Percentiles rank a stretch among this genome's conserved stretches.
These are phyloP conservation scores for Aspergillus proliferans DNA, from an alignment of 2,329 filamentous ascomycete genomes.

Conservation along the genomic window DNA sequence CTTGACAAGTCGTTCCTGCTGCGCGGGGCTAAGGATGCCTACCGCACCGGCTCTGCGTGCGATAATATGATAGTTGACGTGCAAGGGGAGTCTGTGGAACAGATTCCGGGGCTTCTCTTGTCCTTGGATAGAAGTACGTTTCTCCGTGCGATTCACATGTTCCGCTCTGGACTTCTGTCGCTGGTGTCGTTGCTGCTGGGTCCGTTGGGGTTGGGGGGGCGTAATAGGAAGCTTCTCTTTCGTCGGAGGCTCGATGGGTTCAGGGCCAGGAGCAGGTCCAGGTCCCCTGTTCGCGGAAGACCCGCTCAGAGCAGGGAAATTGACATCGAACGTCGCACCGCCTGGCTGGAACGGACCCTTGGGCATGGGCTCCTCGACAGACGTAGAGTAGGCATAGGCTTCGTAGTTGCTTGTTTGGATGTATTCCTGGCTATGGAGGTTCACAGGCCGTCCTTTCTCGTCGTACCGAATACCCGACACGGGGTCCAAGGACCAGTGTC, in stretches of 20 bases:
- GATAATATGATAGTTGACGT: conserved; percentile 27
- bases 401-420: too few species aligned
- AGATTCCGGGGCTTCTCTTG: conserved; percentile 10
- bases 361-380: not conserved
- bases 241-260: not conserved
- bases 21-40: conserved; percentile 19
- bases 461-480: too few species aligned
- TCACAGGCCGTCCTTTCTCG: too few species aligned
- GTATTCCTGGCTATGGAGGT: too few species aligned
- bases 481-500: too few species aligned
- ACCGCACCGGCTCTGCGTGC: conserved; percentile 19
- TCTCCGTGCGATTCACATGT: not conserved
- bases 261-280: not conserved
- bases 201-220: not conserved
- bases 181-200: not conserved
- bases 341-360: conserved; percentile 12
- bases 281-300: not conserved
- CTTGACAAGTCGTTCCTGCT: conserved; percentile 23
- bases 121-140: not conserved
- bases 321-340: conserved; percentile 8
- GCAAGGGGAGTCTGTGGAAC: conserved; percentile 22
- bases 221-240: not conserved
- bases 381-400: too few species aligned
- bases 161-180: not conserved
- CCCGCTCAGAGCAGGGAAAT: conserved; percentile 15